Conservation (phyloP, 192 early-diverging fungal genomes). For the Coemansia sp. region DNA sequence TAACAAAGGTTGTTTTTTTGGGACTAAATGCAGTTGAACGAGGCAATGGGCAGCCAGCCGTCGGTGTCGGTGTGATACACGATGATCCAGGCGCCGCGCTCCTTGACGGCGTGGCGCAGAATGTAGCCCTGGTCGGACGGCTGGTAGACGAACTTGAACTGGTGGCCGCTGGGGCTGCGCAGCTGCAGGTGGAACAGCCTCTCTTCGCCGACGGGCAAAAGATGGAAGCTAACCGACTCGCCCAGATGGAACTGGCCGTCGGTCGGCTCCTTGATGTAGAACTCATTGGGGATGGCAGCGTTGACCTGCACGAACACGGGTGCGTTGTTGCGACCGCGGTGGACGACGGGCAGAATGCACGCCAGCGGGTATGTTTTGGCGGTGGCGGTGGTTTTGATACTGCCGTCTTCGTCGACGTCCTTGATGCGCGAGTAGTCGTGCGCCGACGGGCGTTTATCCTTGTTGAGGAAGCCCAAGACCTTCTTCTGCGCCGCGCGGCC, state of each 20-base stretch:
- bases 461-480: constrained; percentile 41
- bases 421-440: constrained; percentile 49
- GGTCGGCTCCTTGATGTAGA: constrained; percentile 53
- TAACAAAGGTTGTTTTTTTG: background rate
- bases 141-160: constrained; percentile 55
- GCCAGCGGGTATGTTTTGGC: constrained; percentile 48
- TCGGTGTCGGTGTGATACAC: constrained; percentile 53
- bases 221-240: constrained; percentile 46
- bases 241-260: constrained; percentile 42
- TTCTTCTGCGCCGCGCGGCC: constrained; percentile 26
- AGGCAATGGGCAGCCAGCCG: constrained; percentile 52
- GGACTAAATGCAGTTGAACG: constrained; percentile 35
- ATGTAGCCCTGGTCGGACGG: constrained; percentile 54
- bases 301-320: constrained; percentile 48
- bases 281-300: constrained; percentile 45
- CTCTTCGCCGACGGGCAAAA: constrained; percentile 51
- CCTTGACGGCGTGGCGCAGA: constrained; percentile 52
- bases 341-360: constrained; percentile 39
- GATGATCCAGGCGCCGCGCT: constrained; percentile 55
- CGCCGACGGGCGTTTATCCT: constrained; percentile 30
- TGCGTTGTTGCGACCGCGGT: constrained; percentile 40
- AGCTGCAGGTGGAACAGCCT: constrained; percentile 53
- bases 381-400: constrained; percentile 36
- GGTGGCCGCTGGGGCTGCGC: constrained; percentile 49
- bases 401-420: constrained; percentile 48